Base-by-base conservation (phyloP, 371 early-diverging fungal species). In the Lichtheimia ornata region DNA sequence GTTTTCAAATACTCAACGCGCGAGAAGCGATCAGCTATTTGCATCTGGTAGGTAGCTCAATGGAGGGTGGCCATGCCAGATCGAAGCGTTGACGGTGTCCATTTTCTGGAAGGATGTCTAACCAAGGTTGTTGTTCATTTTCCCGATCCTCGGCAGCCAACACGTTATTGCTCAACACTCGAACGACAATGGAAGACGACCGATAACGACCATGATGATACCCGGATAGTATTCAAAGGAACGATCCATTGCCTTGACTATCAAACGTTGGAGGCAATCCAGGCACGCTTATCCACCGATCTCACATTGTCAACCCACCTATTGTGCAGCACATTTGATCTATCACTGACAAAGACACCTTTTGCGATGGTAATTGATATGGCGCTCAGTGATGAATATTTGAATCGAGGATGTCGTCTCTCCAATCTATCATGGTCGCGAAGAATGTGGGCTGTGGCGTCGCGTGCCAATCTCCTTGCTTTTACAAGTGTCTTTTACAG, bases 401-500 rank as follows among this genome's bases (percentile, higher is more conserved):
- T 62, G 15, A 7, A 28, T 14, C 53, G 62, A 12, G 47, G 56
- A 14, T 62, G 50, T 18, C 50, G 28, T 14, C 25, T 62, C 22
- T 22, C 25, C 11, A 56, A 49, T 41, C 24, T 62, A 25, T 62
- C 62, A 22, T 62, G 62, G 57, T 56, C 25, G 15, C 56, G 67
- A 27, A 56, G 68, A 18, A 55, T 73, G 54, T 76, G 77, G 76
- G 60, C 53, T 9, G 27, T 76, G 7, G 59, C 68, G n/a, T 59
- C 71, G 4, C 50, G 64, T 25, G 77, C 69, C 14, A 72, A 70
- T 55, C 17, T 69, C 49, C 55, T 77, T n/a, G 65, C 72, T 2
- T 66, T 81, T 55, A 72, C 72, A 22, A 65, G 81, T n/a, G 65
- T 74, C 0, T 83, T 74, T 64, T 81, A 70, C 56, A 69, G 77